A percentile compares a stretch with the other conserved stretches of the same genome.
Conservation (phyloP, 164 flowering plant species). For the Nymphaea thermarum region DNA sequence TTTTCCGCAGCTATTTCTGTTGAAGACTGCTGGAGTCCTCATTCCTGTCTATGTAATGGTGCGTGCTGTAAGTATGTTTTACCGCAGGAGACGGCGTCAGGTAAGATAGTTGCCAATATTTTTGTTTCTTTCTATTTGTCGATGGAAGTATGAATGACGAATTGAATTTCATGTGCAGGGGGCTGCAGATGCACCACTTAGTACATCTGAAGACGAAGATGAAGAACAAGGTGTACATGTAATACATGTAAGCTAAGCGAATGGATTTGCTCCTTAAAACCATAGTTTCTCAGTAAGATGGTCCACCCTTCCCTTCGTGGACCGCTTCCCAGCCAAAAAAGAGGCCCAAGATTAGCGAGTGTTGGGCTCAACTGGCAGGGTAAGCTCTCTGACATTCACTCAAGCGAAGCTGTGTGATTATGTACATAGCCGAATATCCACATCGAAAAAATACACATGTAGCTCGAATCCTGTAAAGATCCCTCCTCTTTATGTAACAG, state of each 20-base stretch:
- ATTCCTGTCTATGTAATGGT: conserved; percentile 56
- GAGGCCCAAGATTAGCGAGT: too few species aligned
- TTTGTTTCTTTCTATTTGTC: background rate
- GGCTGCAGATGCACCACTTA: background rate
- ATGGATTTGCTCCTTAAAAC: background rate
- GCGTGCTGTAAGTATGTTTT: conserved; percentile 39
- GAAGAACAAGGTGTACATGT: background rate
- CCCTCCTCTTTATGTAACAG: background rate
- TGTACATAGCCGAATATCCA: background rate
- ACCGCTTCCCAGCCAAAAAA: background rate
- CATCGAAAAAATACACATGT: background rate
- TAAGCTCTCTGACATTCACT: background rate
- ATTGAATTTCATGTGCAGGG: background rate
- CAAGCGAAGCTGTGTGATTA: background rate
- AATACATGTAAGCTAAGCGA: background rate
- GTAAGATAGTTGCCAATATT: conserved; percentile 12
- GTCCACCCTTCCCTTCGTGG: background rate
- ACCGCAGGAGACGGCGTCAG: conserved; percentile 36
- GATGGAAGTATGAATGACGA: background rate
- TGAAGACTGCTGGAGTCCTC: conserved; percentile 55
- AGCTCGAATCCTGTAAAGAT: background rate
- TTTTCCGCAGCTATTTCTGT: conserved; percentile 31
- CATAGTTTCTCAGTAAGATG: background rate
- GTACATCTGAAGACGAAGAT: background rate
- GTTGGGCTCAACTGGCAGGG: too few species aligned